phyloP scores from a whole-genome alignment of 306 rosid genomes.

The Heteromeles arbutifolia region DNA sequence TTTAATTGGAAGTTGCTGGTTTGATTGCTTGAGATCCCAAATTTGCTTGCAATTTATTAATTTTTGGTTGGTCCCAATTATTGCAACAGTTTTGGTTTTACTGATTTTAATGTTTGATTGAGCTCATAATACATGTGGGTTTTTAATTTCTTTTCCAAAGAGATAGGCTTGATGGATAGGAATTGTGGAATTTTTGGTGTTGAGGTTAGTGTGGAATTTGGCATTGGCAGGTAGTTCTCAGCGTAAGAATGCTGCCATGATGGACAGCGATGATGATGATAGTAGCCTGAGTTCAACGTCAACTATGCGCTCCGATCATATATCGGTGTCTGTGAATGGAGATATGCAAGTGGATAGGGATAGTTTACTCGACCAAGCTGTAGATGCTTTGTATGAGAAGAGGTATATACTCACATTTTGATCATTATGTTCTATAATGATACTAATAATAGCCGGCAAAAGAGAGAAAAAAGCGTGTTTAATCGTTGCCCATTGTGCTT shows the following conservation, averaged over 20 bases:
- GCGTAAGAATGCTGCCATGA: slow-evolving; percentile 56
- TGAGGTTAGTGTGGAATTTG: neutral
- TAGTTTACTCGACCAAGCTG: slow-evolving; percentile 73
- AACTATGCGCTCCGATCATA: slow-evolving; percentile 54
- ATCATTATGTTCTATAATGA: neutral
- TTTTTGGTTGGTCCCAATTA: neutral
- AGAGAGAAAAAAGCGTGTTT: neutral
- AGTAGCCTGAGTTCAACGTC: slow-evolving; percentile 82
- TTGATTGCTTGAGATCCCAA: neutral
- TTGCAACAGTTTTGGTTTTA: neutral
- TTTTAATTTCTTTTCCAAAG: neutral
- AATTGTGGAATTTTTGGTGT: slow-evolving; percentile 1
- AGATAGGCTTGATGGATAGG: neutral
- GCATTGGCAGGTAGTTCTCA: slow-evolving; percentile 65
- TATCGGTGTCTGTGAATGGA: slow-evolving; percentile 46
- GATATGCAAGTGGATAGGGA: slow-evolving; percentile 62
- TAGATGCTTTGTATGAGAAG: slow-evolving; percentile 78
- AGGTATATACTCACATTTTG: slow-evolving; percentile 39
- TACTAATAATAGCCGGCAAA: neutral
- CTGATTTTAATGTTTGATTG: neutral
- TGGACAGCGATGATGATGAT: slow-evolving; percentile 73
- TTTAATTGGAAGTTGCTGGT: neutral
- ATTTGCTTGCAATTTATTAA: neutral
- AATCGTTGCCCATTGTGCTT: neutral
- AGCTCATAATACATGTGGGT: neutral